Evolutionary conservation across 148 eudicot genomes (phyloP), one percentile per base, ranked within the genome.

Genomic region (Heliosperma pusillum): DNA sequence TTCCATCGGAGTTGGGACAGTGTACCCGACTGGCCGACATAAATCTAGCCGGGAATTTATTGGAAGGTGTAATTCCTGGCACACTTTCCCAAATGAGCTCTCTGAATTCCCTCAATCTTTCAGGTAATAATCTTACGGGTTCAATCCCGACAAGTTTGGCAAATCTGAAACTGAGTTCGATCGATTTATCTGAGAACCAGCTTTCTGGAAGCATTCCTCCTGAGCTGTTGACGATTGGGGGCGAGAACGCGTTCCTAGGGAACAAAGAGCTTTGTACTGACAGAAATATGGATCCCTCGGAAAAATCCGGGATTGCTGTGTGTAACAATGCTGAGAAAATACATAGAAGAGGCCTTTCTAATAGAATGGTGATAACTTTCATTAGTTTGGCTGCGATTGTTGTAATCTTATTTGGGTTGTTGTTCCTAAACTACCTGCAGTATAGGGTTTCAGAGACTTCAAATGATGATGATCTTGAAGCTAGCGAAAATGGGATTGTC

Each of bases 61-160:
- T 95, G 10, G 76, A 70, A 60, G 97, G 92, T 63, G 59, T n/a
- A 2, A 90, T 95, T 64, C 99, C 99, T 1, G 64, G 62, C 58
- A 72, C 84, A 16, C 79, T 95, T 45, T 76, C 90, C 11, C 74
- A 68, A 24, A 88, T 90, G 80, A 50, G 69, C 74, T 85, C 88
- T 22, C 78, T 95, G 82, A 95, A 95, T 77, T 88, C 99, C 36
- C 83, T 95, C 59, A 95, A 95, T 80, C 89, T 95, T 77, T 95
- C 99, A 5, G 76, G 83, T 26, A 95, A 95, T 70, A 64, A 36
- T 72, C 90, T 95, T 20, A 64, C 74, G 0, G 99, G 99, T 60
- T 58, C 82, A 1, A 82, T 95, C 40, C 97, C 99, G 6, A 70
- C 25, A 52, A 84, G 77, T 75, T 77, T 95, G 12, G 90, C 82